These are phyloP conservation scores for Ophiostoma himal-ulmi DNA, from an alignment of 2,329 filamentous ascomycete species.

Conservation along the genomic window DNA sequence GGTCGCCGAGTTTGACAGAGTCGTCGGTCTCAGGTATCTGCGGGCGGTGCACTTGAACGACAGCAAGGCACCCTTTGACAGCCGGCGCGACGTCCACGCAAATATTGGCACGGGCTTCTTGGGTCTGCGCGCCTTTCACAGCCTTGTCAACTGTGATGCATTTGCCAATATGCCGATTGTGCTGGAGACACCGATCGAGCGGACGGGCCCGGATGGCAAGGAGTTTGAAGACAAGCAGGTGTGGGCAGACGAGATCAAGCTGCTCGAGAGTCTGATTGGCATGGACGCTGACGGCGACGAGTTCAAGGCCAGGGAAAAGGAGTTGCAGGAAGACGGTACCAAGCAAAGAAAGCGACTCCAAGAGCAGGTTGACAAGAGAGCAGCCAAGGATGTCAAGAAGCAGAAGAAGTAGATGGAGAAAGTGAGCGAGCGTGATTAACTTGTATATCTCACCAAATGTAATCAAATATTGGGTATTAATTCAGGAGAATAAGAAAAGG, in stretches of 20 bases:
- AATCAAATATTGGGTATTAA: slow-evolving; percentile 18
- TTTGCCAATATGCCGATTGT: slow-evolving; percentile 83
- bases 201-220: slow-evolving; percentile 59
- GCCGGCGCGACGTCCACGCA: slow-evolving; percentile 82
- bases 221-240: slow-evolving; percentile 70
- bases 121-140: slow-evolving; percentile 84
- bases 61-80: slow-evolving; percentile 80
- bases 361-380: slow-evolving; percentile 72
- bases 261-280: slow-evolving; percentile 80
- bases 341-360: slow-evolving; percentile 68
- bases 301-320: slow-evolving; percentile 60
- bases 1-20: slow-evolving; percentile 66
- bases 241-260: slow-evolving; percentile 92
- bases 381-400: slow-evolving; percentile 50
- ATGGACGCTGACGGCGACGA: slow-evolving; percentile 71
- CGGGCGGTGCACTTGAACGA: slow-evolving; percentile 90
- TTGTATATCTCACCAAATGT: slow-evolving; percentile 10
- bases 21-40: slow-evolving; percentile 74
- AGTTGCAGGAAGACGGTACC: slow-evolving; percentile 61
- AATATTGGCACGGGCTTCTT: slow-evolving; percentile 96
- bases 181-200: slow-evolving; percentile 90
- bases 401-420: slow-evolving; percentile 28
- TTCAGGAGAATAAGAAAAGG: slow-evolving; percentile 17
- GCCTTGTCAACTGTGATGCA: slow-evolving; percentile 73
- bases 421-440: slow-evolving; percentile 19